Base-by-base conservation (phyloP, 2,329 filamentous ascomycete species). In the Aspergillus pseudoterreus region DNA sequence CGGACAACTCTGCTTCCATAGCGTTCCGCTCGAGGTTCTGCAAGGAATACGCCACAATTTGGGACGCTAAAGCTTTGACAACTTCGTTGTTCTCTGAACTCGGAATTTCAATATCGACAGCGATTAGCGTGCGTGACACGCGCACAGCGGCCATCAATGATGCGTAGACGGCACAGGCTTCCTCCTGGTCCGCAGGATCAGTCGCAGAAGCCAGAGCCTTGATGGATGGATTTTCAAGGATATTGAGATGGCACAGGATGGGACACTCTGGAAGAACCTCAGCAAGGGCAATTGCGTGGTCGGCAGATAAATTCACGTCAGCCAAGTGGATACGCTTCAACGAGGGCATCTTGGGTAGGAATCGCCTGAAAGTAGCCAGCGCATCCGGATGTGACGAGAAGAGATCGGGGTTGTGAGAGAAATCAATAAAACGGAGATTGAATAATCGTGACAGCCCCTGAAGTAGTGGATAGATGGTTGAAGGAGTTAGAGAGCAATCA, bases 41-140 rank as follows among this genome's bases (percentile, higher is more conserved):
- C 55, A 99, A 79, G 56, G 89, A 96, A 70, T 96, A 96, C 0
- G 90, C 92, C 41, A 96, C 86, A n/a, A 96, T 88, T 69, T 96
- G 92, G 64, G 92, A 95, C 0, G 91, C 92, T 60, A 96, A 79
- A 3, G 91, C 92, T 70, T 91, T 95, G 62, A 96, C 88, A 21
- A 96, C 83, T 67, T 96, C 94, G 49, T 88, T 90, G n/a, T 87
- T 88, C 50, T 90, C 85, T 19, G 85, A 78, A 30, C 81, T 85
- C 0, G 92, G 94, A 2, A 95, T 85, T 61, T 97, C 92, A 52
- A 97, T 89, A 66, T 97, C 94, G 53, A 99, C 82, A 52, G 90
- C 92, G 27, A 97, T 85, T 30, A 99, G 81, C 12, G 87, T 88
- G 46, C 83, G 82, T 1, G 91, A 96, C 0, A 96, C 82, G 48